phyloP scores from a whole-genome alignment of 805 yeast genomes.

The Candida xiaguanensis region DNA sequence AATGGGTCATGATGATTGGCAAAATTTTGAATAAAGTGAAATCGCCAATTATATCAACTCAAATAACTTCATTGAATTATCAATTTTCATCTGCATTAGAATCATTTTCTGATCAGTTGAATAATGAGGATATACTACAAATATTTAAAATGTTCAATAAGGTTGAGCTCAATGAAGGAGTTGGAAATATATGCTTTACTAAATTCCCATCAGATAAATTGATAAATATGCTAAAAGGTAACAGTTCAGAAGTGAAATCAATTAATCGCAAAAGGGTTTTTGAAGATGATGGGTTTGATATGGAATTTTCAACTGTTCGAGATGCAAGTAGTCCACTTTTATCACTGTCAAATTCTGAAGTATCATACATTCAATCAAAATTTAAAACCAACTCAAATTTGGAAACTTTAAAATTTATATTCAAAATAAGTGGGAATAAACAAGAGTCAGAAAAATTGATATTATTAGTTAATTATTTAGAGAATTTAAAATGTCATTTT shows the following conservation, averaged over 20 bases:
- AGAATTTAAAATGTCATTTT: slow-evolving; percentile 5
- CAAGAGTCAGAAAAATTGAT: background rate
- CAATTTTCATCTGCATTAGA: slow-evolving; percentile 12
- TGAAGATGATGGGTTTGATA: slow-evolving; percentile 6
- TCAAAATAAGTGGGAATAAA: background rate
- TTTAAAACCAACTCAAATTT: background rate
- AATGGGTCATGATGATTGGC: slow-evolving; percentile 6
- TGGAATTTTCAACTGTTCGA: slow-evolving; percentile 8
- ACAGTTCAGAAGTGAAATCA: background rate
- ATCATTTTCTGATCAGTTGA: slow-evolving; percentile 7
- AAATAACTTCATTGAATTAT: slow-evolving; percentile 14
- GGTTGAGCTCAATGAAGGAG: background rate
- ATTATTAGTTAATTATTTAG: slow-evolving; percentile 4
- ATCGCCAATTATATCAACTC: slow-evolving; percentile 3
- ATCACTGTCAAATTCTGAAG: background rate
- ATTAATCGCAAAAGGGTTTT: background rate
- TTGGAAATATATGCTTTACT: background rate
- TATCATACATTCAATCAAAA: background rate
- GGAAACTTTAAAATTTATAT: slow-evolving; percentile 3
- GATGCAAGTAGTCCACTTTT: slow-evolving; percentile 6
- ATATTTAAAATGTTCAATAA: slow-evolving; percentile 9
- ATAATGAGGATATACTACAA: slow-evolving; percentile 6
- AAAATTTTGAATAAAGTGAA: background rate
- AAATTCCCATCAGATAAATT: slow-evolving; percentile 9
- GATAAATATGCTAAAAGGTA: background rate